phyloP scores from a whole-genome alignment of 2,329 filamentous ascomycete species.

The Knufia fluminis region DNA sequence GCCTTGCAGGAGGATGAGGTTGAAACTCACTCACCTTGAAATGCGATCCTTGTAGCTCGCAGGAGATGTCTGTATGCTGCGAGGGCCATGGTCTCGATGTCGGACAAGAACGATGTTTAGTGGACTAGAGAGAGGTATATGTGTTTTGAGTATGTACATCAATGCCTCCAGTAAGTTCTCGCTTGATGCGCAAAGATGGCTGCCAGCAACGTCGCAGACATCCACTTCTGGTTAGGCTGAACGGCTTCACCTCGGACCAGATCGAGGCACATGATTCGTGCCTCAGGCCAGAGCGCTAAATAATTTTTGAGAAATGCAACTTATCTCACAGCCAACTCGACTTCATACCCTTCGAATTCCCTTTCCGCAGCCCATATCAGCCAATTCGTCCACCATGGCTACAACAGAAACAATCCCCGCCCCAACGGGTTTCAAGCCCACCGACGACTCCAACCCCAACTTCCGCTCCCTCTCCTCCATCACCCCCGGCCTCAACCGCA shows the following conservation, averaged over 20 bases:
- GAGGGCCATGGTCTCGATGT: constrained; percentile 46
- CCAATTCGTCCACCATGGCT: constrained; percentile 12
- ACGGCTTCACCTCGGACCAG: not conserved
- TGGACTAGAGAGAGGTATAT: not conserved
- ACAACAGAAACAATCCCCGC: constrained; percentile 45
- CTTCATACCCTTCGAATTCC: not conserved
- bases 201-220: not conserved
- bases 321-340: not conserved
- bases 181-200: not conserved
- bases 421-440: constrained; percentile 66
- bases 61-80: constrained; percentile 72
- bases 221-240: not conserved
- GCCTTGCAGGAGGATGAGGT: not conserved
- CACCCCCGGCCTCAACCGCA: constrained; percentile 69
- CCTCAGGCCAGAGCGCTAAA: not conserved
- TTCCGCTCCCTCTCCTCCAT: constrained; percentile 77
- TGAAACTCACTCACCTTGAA: constrained; percentile 54
- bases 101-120: not conserved
- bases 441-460: constrained; percentile 58
- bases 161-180: no score
- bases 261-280: not conserved
- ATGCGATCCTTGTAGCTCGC: constrained; percentile 72
- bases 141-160: no score
- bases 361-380: not conserved
- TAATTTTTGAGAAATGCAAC: not conserved